These are phyloP conservation scores for Haplosporangium sp. DNA, from an alignment of 371 early-diverging fungal species.

Conservation along the genomic window DNA sequence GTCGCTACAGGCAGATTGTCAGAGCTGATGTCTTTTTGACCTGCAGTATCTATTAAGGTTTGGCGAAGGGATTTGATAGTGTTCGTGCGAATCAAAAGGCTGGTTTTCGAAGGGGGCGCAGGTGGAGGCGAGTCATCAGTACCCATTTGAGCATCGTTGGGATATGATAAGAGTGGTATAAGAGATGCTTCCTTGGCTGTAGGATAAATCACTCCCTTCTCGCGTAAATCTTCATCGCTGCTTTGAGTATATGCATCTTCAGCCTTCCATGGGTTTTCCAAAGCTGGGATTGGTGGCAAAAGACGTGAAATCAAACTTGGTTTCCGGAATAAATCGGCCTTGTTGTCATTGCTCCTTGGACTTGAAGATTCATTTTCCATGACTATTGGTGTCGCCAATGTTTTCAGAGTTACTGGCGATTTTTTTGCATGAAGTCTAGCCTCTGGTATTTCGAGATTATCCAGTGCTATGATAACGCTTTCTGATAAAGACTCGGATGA, in stretches of 20 bases:
- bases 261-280: slow-evolving; percentile 37
- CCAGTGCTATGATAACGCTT: slow-evolving; percentile 43
- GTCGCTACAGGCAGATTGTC: neutral
- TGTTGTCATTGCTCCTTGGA: neutral
- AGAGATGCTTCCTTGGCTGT: neutral
- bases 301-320: slow-evolving; percentile 33
- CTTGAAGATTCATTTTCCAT: neutral
- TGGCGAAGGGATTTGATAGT: slow-evolving; percentile 14
- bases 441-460: slow-evolving; percentile 49
- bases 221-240: neutral
- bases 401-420: neutral
- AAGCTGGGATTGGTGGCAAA: slow-evolving; percentile 34
- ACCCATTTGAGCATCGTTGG: neutral
- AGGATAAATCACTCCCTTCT: neutral
- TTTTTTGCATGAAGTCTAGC: neutral
- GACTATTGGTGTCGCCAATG: neutral
- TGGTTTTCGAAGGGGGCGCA: slow-evolving; percentile 39
- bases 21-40: neutral
- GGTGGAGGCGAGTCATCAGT: slow-evolving; percentile 18
- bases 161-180: neutral
- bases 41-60: neutral
- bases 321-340: slow-evolving; percentile 6
- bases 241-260: neutral
- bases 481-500: slow-evolving; percentile 29
- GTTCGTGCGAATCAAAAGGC: slow-evolving; percentile 31